Percentiles rank a stretch among this genome's conserved stretches.
phyloP scores from a whole-genome alignment of 805 yeast species.

The Candida broadrunensis region DNA sequence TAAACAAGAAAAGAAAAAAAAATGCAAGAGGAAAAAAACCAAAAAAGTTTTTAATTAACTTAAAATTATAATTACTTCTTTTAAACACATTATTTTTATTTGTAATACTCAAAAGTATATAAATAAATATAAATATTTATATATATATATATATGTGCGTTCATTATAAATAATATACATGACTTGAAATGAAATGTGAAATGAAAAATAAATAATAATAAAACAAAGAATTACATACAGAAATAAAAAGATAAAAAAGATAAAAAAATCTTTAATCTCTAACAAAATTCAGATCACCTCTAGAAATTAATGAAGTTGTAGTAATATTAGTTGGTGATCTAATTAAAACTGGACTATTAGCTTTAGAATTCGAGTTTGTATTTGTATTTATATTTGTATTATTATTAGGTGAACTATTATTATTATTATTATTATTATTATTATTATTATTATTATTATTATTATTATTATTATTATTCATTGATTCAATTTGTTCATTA shows the following conservation, averaged over 20 bases:
- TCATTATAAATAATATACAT: not conserved
- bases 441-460: not conserved
- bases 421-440: not conserved
- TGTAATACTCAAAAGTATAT: not conserved
- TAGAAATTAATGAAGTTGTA: not conserved
- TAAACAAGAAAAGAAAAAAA: no score
- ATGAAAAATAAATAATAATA: not conserved
- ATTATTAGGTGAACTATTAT: not conserved
- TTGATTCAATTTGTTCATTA: not conserved
- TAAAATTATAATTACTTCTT: no score
- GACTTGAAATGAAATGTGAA: not conserved
- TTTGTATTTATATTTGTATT: not conserved
- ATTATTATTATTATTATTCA: not conserved
- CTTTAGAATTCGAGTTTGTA: constrained; percentile 10
- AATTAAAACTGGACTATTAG: constrained; percentile 15
- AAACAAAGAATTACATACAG: not conserved
- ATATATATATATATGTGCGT: not conserved
- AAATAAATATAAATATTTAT: not conserved
- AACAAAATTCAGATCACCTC: constrained; percentile 4
- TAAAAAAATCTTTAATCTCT: constrained; percentile 1
- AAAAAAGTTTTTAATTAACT: not conserved
- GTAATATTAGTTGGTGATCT: constrained; percentile 12
- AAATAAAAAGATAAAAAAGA: constrained; percentile 1
- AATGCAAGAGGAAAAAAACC: no score
- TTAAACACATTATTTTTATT: not conserved